These are phyloP conservation scores for Lactarius psammicola DNA, from an alignment of 768 basidiomycete genomes.

Conservation along the genomic window DNA sequence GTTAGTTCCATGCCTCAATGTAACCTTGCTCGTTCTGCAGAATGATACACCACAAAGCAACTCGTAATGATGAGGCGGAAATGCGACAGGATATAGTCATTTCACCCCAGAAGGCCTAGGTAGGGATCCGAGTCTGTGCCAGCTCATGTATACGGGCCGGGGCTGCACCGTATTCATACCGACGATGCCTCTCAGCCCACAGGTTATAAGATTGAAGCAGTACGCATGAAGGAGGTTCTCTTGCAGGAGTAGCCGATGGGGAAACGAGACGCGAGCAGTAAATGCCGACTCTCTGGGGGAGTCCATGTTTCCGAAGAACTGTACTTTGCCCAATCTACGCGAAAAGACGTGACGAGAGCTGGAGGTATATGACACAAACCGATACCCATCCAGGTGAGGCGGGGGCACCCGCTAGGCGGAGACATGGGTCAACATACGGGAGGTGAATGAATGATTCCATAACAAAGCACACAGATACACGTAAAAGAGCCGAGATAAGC, in stretches of 20 bases:
- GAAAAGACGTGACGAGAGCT: not conserved
- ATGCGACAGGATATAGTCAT: no score
- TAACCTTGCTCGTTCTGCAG: not conserved
- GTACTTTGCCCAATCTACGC: not conserved
- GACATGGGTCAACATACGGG: not conserved
- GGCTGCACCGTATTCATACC: no score
- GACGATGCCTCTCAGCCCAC: no score
- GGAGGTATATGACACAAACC: not conserved
- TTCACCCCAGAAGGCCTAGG: no score
- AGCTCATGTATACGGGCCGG: not conserved
- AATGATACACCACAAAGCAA: not conserved
- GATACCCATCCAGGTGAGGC: not conserved
- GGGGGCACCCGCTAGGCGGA: not conserved
- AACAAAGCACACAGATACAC: conserved; percentile 10
- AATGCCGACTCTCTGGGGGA: not conserved
- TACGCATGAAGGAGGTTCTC: not conserved
- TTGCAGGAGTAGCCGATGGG: not conserved
- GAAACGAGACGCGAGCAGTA: not conserved
- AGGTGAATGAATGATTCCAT: not conserved
- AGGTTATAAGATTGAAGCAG: no score
- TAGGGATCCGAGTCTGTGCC: not conserved
- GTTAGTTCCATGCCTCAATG: not conserved
- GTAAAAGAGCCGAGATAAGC: not conserved
- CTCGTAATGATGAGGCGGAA: not conserved
- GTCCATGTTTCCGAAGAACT: not conserved